phyloP scores from a whole-genome alignment of 768 basidiomycete genomes.

The Boletus subparvulus region DNA sequence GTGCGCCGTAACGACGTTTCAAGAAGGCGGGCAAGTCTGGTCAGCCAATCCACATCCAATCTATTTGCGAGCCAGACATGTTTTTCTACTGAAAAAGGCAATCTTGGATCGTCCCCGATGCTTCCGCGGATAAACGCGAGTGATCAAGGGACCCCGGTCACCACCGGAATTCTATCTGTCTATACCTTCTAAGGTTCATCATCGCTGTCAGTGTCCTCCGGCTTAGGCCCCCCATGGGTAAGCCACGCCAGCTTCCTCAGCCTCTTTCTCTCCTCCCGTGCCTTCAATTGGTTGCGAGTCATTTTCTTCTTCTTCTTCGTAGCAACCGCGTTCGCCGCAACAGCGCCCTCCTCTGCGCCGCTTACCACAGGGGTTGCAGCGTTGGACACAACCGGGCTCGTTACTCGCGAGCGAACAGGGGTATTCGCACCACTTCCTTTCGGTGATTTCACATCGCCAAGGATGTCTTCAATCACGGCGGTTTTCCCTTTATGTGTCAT shows the following conservation, averaged over 20 bases:
- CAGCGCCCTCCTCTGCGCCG: slow-evolving; percentile 62
- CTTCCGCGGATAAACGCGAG: slow-evolving; percentile 25
- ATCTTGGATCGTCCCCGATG: slow-evolving; percentile 33
- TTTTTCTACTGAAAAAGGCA: slow-evolving; percentile 25
- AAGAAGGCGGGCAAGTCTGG: slow-evolving; percentile 5
- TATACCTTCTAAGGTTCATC: slow-evolving; percentile 20
- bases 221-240: slow-evolving; percentile 75
- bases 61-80: background rate
- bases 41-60: background rate
- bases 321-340: slow-evolving; percentile 36
- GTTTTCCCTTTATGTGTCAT: slow-evolving; percentile 88
- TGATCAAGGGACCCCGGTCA: slow-evolving; percentile 22
- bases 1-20: slow-evolving; percentile 17
- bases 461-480: slow-evolving; percentile 80
- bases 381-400: slow-evolving; percentile 68
- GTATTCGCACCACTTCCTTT: slow-evolving; percentile 73
- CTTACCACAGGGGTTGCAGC: slow-evolving; percentile 75
- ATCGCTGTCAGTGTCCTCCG: slow-evolving; percentile 81
- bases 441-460: slow-evolving; percentile 66
- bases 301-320: slow-evolving; percentile 85
- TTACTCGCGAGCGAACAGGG: slow-evolving; percentile 65
- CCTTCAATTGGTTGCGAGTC: slow-evolving; percentile 89
- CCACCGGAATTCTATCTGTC: slow-evolving; percentile 6
- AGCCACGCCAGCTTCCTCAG: slow-evolving; percentile 83
- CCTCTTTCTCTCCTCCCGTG: slow-evolving; percentile 80